phyloP scores from a whole-genome alignment of 208 protist species.

The Porcisia deanei region DNA sequence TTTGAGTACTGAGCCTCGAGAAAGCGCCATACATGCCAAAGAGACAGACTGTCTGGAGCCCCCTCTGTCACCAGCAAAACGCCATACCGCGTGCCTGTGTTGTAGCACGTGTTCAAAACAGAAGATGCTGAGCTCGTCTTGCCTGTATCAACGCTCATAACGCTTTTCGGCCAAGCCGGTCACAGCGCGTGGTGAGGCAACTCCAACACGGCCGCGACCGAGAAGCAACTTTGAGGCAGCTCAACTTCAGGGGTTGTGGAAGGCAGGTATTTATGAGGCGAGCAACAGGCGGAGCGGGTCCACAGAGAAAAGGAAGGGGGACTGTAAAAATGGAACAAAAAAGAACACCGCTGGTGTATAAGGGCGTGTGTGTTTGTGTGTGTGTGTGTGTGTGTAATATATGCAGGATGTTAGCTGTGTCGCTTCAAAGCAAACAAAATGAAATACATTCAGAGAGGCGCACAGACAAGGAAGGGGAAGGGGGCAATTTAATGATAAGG shows the following conservation, averaged over 20 bases:
- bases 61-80: constrained; percentile 46
- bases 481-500: too few species aligned
- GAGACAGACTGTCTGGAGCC: constrained; percentile 28
- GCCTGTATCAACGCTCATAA: not conserved
- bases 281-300: too few species aligned
- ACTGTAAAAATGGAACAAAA: not conserved
- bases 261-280: too few species aligned
- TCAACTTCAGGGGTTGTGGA: not conserved
- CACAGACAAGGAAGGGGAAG: too few species aligned
- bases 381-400: too few species aligned
- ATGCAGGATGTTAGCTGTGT: too few species aligned
- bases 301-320: not conserved
- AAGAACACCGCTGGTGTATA: too few species aligned
- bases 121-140: too few species aligned
- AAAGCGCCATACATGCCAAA: constrained; percentile 21
- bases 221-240: too few species aligned
- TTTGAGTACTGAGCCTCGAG: constrained; percentile 22
- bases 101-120: constrained; percentile 14
- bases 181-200: not conserved
- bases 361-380: too few species aligned
- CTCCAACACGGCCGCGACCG: not conserved
- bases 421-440: too few species aligned
- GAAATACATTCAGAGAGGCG: too few species aligned
- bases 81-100: constrained; percentile 32
- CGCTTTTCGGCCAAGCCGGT: not conserved